Evolutionary conservation across 2,329 filamentous ascomycete genomes (phyloP), one percentile per base, ranked within the genome.

Genomic region (Talaromyces sp.): DNA sequence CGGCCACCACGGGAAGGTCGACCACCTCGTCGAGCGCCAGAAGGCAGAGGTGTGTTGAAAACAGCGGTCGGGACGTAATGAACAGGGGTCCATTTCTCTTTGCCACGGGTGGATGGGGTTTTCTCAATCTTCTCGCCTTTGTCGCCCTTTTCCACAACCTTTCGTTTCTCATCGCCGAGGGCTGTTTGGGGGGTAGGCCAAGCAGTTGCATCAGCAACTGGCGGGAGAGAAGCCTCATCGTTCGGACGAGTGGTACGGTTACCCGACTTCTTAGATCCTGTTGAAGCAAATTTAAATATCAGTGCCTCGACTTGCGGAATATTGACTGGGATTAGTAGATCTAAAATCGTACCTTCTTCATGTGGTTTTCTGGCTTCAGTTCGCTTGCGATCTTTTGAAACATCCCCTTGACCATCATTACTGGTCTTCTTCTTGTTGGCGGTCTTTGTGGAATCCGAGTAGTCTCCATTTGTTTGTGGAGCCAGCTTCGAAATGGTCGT

Each of bases 141-240:
- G 57, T 75, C 77, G 7, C 79, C 77, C 74, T 91, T 91, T 59
- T 87, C 82, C 57, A 85, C 80, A 1, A 81, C 76, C 74, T 91
- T 92, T 69, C 88, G 87, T 76, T 90, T 90, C 63, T 89, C 85
- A 66, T 94, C 91, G 55, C 88, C 86, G 57, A 88, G 85, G 1
- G 87, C 88, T 55, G 82, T 87, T 67, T 96, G 91, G 0, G 92
- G 92, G 2, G 93, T 97, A 17, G 94, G 94, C 94, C 94, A 99
- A 21, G 87, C 87, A 57, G 85, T 80, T 55, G 90, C 83, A 73
- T 97, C 92, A 61, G 84, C 86, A 53, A 91, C 88, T 2, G 90
- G 82, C 27, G 90, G 90, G 35, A 84, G 79, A 48, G 77, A 71
- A 50, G 60, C 63, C 52, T 63, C 60, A 48, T 64, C 64, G 3